A percentile compares a stretch with the other conserved stretches of the same genome.
phyloP scores from a whole-genome alignment of 1,284 basidiomycete genomes.

The Ustilago xerochloae region DNA sequence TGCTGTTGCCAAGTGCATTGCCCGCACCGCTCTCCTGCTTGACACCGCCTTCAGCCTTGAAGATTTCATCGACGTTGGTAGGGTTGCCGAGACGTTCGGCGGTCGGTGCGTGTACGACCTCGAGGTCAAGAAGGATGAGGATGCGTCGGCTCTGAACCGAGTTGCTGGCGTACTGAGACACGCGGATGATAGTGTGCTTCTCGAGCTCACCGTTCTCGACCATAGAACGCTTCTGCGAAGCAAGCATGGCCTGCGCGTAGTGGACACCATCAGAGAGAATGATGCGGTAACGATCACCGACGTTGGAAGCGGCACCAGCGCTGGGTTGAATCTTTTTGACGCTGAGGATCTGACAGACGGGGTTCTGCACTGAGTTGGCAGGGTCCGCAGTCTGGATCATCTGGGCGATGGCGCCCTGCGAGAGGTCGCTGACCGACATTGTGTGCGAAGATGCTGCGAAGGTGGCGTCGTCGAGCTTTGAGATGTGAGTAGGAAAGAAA shows the following conservation, averaged over 20 bases:
- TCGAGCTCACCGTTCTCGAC: slow-evolving; percentile 78
- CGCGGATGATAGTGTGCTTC: slow-evolving; percentile 79
- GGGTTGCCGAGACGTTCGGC: slow-evolving; percentile 60
- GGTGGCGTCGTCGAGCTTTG: not conserved
- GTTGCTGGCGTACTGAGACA: slow-evolving; percentile 85
- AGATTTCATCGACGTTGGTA: slow-evolving; percentile 50
- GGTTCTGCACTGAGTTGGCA: slow-evolving; percentile 49
- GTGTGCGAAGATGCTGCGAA: not conserved
- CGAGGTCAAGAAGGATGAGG: slow-evolving; percentile 83
- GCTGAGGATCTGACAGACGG: slow-evolving; percentile 65
- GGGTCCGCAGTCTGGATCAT: slow-evolving; percentile 60
- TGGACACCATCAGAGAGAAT: slow-evolving; percentile 66
- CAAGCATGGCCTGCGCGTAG: slow-evolving; percentile 80
- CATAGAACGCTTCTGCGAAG: slow-evolving; percentile 85
- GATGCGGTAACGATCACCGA: slow-evolving; percentile 64
- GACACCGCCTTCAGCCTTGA: slow-evolving; percentile 33
- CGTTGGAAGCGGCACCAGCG: slow-evolving; percentile 43
- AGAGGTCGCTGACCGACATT: slow-evolving; percentile 55
- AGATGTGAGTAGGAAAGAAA: no score
- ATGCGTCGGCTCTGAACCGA: slow-evolving; percentile 82
- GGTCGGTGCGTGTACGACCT: slow-evolving; percentile 60
- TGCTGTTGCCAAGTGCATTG: slow-evolving; percentile 30
- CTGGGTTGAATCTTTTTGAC: slow-evolving; percentile 64
- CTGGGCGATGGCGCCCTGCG: slow-evolving; percentile 57
- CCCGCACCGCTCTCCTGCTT: slow-evolving; percentile 36